phyloP scores from a whole-genome alignment of 169 alveolate species.

The Plasmodium fragile region DNA sequence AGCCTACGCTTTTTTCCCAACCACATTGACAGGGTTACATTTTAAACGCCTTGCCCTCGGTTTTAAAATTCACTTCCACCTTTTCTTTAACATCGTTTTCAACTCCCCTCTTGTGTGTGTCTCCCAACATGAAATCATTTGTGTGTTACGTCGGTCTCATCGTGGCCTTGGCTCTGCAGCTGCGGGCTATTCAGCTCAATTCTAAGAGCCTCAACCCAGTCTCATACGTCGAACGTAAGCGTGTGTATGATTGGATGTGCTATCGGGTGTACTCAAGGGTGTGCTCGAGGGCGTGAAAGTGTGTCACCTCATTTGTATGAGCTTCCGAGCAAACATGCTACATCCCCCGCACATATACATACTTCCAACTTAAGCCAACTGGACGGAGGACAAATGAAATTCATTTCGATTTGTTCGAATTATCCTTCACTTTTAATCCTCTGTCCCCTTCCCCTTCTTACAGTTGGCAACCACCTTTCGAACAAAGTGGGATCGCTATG shows the following conservation, averaged over 20 bases:
- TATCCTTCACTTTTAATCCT: background rate
- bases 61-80: background rate
- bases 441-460: background rate
- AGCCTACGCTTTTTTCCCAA: background rate
- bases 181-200: constrained; percentile 49
- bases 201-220: background rate
- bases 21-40: constrained; percentile 1
- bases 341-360: background rate
- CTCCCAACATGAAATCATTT: constrained; percentile 32
- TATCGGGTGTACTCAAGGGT: background rate
- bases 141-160: constrained; percentile 29
- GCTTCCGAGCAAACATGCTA: background rate
- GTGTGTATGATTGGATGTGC: background rate
- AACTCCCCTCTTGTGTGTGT: background rate
- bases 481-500: constrained; percentile 37
- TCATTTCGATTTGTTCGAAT: background rate
- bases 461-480: constrained; percentile 56
- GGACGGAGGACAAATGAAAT: background rate
- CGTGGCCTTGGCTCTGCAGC: constrained; percentile 23
- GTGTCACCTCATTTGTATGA: background rate
- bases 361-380: background rate
- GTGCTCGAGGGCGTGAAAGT: background rate
- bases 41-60: constrained; percentile 9
- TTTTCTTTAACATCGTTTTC: constrained; percentile 15
- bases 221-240: constrained; percentile 62